Percentiles rank a stretch among this genome's conserved stretches.
phyloP scores from a whole-genome alignment of 352 stramenopile species.

The Elongisporangium senticosum region DNA sequence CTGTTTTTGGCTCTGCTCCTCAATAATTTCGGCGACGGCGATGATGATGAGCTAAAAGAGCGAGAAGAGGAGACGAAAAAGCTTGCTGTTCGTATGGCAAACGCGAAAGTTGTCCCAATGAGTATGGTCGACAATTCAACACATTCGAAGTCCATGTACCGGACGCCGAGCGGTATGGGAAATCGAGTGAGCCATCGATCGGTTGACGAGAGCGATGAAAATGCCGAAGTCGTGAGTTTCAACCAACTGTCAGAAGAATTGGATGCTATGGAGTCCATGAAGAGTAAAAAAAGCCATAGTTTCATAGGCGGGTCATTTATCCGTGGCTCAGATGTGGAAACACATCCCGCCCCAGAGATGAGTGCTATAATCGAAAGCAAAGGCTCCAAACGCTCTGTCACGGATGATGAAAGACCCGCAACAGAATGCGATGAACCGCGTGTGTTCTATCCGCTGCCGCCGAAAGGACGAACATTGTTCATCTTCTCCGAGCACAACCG shows the following conservation, averaged over 20 bases:
- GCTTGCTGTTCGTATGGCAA: slow-evolving; percentile 52
- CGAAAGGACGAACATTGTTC: slow-evolving; percentile 29
- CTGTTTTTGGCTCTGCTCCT: slow-evolving; percentile 92
- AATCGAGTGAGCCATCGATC: too few species aligned
- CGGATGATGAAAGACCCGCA: background rate
- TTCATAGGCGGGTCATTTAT: background rate
- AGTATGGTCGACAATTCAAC: too few species aligned
- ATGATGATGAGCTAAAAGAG: slow-evolving; percentile 44
- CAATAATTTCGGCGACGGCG: slow-evolving; percentile 81
- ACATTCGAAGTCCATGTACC: too few species aligned
- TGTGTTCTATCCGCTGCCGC: slow-evolving; percentile 10
- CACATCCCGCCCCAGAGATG: background rate
- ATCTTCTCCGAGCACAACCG: slow-evolving; percentile 41
- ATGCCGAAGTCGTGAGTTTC: too few species aligned
- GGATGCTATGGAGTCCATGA: too few species aligned
- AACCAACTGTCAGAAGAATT: too few species aligned
- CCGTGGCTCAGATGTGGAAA: background rate
- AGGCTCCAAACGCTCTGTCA: background rate
- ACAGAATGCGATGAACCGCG: background rate
- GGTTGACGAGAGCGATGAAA: too few species aligned
- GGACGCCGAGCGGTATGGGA: too few species aligned
- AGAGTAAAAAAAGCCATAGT: too few species aligned
- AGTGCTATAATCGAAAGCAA: background rate
- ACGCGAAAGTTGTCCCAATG: slow-evolving; percentile 42
- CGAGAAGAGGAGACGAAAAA: slow-evolving; percentile 52